These are phyloP conservation scores for Suillus lakei DNA, from an alignment of 768 basidiomycete species.

Conservation along the genomic window DNA sequence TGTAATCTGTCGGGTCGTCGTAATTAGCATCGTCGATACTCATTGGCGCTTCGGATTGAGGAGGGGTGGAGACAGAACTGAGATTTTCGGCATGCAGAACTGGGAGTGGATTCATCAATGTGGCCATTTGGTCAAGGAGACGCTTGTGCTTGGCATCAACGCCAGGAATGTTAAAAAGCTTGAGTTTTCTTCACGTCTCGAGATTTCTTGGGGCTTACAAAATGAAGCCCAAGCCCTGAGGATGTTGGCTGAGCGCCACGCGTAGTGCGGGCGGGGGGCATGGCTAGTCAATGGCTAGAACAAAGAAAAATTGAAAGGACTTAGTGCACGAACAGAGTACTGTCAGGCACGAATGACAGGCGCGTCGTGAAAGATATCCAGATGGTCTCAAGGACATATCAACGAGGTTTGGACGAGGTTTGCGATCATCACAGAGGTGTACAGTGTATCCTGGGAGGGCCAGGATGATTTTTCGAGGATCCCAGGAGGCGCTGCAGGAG, in stretches of 20 bases:
- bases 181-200: conserved; percentile 15
- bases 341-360: not conserved
- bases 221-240: conserved; percentile 22
- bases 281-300: not conserved
- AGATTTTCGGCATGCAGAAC: not conserved
- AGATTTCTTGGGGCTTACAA: conserved; percentile 21
- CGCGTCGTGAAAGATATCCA: not conserved
- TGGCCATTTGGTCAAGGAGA: conserved; percentile 4
- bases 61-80: not conserved
- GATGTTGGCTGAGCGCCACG: not conserved
- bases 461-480: not conserved
- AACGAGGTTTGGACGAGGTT: no score
- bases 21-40: not conserved
- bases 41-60: not conserved
- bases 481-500: not conserved
- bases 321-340: not conserved
- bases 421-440: not conserved
- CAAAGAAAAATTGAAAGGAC: not conserved
- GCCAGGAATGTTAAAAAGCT: not conserved
- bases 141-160: not conserved
- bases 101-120: not conserved
- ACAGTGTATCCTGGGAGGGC: not conserved
- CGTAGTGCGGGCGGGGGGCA: not conserved
- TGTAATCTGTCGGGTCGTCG: not conserved
- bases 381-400: not conserved